These are phyloP conservation scores for Wickerhamomyces bovis DNA, from an alignment of 805 yeast genomes.

Conservation along the genomic window DNA sequence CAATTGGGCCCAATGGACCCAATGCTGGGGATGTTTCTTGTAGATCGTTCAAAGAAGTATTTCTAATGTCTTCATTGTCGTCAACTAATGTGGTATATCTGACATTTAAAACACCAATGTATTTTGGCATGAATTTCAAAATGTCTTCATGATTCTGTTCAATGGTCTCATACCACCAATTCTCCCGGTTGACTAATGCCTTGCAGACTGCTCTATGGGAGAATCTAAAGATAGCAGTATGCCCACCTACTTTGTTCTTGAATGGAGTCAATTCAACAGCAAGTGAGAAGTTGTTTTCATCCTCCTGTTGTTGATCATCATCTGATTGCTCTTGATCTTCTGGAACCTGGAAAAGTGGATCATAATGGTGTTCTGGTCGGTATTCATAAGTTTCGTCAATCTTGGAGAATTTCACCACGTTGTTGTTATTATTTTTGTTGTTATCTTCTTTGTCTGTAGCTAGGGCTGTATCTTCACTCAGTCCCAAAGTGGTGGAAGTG, in stretches of 20 bases:
- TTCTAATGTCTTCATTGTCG: conserved; percentile 13
- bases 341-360: conserved; percentile 5
- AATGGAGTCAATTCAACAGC: conserved; percentile 91
- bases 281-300: conserved; percentile 45
- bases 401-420: conserved; percentile 11
- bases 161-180: conserved; percentile 84
- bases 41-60: conserved; percentile 12
- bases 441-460: conserved; percentile 1
- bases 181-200: conserved; percentile 84
- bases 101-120: conserved; percentile 91
- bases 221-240: conserved; percentile 91
- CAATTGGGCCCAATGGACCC: conserved; percentile 12
- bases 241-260: conserved; percentile 95
- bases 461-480: neutral
- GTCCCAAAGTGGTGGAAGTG: neutral
- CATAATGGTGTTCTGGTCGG: conserved; percentile 1
- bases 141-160: conserved; percentile 74
- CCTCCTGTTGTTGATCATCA: conserved; percentile 13
- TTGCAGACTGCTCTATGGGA: conserved; percentile 91
- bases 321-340: neutral
- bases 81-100: conserved; percentile 45
- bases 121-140: conserved; percentile 82
- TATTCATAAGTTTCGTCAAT: conserved; percentile 8
- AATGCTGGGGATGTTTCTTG: conserved; percentile 10
- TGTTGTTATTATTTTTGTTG: neutral